These are phyloP conservation scores for Coemansia sp. DNA, from an alignment of 192 early-diverging fungal genomes.

Conservation along the genomic window DNA sequence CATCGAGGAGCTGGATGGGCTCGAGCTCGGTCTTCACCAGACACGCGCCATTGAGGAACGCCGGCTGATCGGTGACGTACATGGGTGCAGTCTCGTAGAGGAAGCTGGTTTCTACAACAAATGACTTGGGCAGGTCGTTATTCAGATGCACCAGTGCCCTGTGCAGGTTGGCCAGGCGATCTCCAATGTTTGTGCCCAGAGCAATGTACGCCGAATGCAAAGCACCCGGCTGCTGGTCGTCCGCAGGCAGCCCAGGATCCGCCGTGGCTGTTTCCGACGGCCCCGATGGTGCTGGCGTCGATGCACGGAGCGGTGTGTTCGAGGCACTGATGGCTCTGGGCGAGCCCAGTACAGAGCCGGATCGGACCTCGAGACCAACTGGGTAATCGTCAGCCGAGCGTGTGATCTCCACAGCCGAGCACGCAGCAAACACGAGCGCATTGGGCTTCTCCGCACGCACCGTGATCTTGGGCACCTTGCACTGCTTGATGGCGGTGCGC, in stretches of 20 bases:
- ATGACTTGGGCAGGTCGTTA: conserved; percentile 26
- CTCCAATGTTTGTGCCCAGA: conserved; percentile 88
- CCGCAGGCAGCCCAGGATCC: too few species aligned
- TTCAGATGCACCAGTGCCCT: conserved; percentile 57
- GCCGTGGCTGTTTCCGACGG: not conserved
- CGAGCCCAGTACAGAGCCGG: not conserved
- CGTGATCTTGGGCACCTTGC: conserved; percentile 83
- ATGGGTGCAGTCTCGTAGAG: conserved; percentile 96
- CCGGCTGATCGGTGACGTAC: conserved; percentile 90
- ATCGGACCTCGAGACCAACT: not conserved
- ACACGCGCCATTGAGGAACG: conserved; percentile 86
- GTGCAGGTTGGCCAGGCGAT: conserved; percentile 75
- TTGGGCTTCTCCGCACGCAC: conserved; percentile 93
- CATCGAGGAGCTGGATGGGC: conserved; percentile 67
- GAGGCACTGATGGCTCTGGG: conserved; percentile 8
- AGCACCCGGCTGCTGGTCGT: not conserved
- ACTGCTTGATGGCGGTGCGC: conserved; percentile 68
- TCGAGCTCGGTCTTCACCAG: conserved; percentile 76
- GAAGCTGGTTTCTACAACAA: conserved; percentile 86
- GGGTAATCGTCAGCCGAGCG: conserved; percentile 58
- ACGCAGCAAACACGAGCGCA: conserved; percentile 86
- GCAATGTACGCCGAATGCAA: conserved; percentile 66
- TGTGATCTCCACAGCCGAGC: conserved; percentile 88
- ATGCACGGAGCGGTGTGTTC: conserved; percentile 11
- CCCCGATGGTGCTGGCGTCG: conserved; percentile 7